These are phyloP conservation scores for Xylariaceae sp. DNA, from an alignment of 2,329 filamentous ascomycete genomes.

Conservation along the genomic window DNA sequence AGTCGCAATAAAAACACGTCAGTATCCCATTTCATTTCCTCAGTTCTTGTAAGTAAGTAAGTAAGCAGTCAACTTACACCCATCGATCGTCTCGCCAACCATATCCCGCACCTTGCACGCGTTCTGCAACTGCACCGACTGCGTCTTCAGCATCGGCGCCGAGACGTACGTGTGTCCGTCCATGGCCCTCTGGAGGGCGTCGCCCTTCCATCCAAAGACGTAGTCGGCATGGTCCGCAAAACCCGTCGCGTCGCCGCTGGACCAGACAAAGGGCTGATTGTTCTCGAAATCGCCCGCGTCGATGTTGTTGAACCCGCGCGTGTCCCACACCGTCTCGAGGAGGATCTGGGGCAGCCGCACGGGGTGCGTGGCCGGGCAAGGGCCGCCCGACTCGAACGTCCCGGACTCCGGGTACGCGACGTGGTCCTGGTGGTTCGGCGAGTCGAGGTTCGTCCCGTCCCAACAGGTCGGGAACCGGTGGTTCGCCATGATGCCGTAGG, in stretches of 20 bases:
- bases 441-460: constrained; percentile 33
- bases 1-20: constrained; percentile 8
- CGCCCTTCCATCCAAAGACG: constrained; percentile 39
- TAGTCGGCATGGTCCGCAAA: constrained; percentile 38
- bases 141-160: constrained; percentile 25
- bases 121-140: constrained; percentile 23
- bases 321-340: constrained; percentile 35
- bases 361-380: constrained; percentile 37
- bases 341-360: constrained; percentile 39
- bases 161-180: constrained; percentile 31
- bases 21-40: not conserved
- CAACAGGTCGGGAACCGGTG: constrained; percentile 32
- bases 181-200: constrained; percentile 37
- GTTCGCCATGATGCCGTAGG: constrained; percentile 40
- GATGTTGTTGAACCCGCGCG: constrained; percentile 20
- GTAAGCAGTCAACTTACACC: constrained; percentile 20
- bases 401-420: constrained; percentile 39
- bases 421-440: constrained; percentile 33
- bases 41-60: not conserved
- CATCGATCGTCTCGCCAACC: constrained; percentile 24
- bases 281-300: constrained; percentile 22
- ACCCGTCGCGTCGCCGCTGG: constrained; percentile 32
- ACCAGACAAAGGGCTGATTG: constrained; percentile 36
- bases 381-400: constrained; percentile 39
- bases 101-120: constrained; percentile 26